These are phyloP conservation scores for Musa balbisiana DNA, from an alignment of 202 grass and related monocot genomes.

Conservation along the genomic window DNA sequence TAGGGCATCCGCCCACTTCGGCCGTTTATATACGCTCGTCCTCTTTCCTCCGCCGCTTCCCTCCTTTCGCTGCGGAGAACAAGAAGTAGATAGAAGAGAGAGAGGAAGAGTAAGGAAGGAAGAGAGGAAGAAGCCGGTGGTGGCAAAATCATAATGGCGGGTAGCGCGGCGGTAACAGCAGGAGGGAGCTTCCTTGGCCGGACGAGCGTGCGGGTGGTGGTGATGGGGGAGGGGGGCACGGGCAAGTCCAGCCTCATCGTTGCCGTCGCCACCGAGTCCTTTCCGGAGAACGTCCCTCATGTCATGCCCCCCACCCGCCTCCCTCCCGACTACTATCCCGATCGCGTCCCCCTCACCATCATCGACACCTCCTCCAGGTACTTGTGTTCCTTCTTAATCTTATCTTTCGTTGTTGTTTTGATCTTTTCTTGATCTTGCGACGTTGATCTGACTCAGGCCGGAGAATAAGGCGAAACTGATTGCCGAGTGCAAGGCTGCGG, in stretches of 20 bases:
- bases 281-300: conserved; percentile 64
- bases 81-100: too few species aligned
- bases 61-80: too few species aligned
- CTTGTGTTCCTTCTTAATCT: neutral
- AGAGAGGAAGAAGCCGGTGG: too few species aligned
- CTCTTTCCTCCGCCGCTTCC: too few species aligned
- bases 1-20: too few species aligned
- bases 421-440: too few species aligned
- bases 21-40: too few species aligned
- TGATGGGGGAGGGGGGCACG: conserved; percentile 78
- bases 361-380: conserved; percentile 80
- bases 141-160: neutral
- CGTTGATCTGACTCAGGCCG: conserved; percentile 25
- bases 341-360: conserved; percentile 96
- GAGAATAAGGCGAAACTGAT: conserved; percentile 85
- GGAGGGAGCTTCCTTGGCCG: conserved; percentile 52
- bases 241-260: conserved; percentile 89
- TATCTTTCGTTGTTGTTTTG: too few species aligned
- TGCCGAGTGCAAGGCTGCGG: conserved; percentile 75
- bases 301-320: conserved; percentile 73
- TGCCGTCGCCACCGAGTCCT: conserved; percentile 70
- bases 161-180: conserved; percentile 4
- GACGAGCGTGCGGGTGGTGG: conserved; percentile 61
- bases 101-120: too few species aligned
- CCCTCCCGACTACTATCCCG: conserved; percentile 76